Percentiles rank a stretch among this genome's conserved stretches.
Evolutionary conservation across 495 filamentous ascomycete species (phyloP).

Genomic region (Terfezia claveryi): DNA sequence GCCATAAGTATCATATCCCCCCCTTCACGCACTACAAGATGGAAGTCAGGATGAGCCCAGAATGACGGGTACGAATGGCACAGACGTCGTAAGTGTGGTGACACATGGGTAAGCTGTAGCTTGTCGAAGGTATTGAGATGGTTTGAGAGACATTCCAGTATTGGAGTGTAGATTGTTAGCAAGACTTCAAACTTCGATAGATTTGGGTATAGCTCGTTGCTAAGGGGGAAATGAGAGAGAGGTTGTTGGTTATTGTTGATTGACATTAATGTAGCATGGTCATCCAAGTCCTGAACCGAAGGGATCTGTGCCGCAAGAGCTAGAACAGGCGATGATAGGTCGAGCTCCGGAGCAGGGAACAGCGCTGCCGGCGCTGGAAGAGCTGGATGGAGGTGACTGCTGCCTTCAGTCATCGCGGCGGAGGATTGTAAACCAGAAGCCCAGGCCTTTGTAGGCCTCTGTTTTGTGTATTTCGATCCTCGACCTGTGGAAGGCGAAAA

Average conservation of each 20-base stretch:
- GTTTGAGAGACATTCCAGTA: conserved; percentile 19
- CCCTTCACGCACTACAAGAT: conserved; percentile 13
- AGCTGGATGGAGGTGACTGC: too few species aligned
- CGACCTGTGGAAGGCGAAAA: too few species aligned
- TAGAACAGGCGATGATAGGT: too few species aligned
- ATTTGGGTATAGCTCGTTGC: not conserved
- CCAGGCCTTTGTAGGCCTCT: too few species aligned
- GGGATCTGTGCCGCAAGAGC: too few species aligned
- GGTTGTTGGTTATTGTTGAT: not conserved
- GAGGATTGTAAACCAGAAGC: too few species aligned
- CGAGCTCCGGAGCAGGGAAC: too few species aligned
- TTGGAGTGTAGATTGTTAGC: conserved; percentile 18
- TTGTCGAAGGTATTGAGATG: conserved; percentile 16
- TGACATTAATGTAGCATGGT: not conserved
- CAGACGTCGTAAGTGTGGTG: conserved; percentile 11
- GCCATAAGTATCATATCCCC: conserved; percentile 15
- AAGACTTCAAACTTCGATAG: conserved; percentile 17
- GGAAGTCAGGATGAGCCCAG: conserved; percentile 18
- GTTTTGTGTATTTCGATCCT: too few species aligned
- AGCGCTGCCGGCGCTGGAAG: too few species aligned
- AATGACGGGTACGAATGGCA: conserved; percentile 15
- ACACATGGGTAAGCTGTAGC: conserved; percentile 14
- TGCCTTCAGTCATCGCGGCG: too few species aligned
- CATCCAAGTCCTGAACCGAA: too few species aligned
- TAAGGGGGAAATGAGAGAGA: not conserved